These are phyloP conservation scores for Noccaea caerulescens DNA, from an alignment of 345 rosid species.

Conservation along the genomic window DNA sequence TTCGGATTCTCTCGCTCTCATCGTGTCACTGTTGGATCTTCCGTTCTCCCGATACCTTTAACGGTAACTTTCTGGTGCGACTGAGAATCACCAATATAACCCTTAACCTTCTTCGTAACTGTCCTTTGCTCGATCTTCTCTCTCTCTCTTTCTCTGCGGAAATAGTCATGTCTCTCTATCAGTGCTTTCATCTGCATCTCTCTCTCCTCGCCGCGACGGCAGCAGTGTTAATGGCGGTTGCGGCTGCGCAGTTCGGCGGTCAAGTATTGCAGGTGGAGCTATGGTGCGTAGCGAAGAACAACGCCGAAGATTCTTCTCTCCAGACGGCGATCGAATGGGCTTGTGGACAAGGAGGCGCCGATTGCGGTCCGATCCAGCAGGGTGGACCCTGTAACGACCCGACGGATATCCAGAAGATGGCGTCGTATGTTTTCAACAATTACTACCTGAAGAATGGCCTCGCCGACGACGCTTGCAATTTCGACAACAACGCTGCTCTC, in stretches of 20 bases:
- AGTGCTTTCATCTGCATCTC: conserved; percentile 8
- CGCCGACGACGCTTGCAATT: conserved; percentile 76
- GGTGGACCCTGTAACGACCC: conserved; percentile 74
- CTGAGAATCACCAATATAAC: conserved; percentile 11
- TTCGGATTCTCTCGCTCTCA: conserved; percentile 14
- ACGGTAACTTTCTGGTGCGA: conserved; percentile 36
- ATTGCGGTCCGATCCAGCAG: conserved; percentile 67
- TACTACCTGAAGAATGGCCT: conserved; percentile 79
- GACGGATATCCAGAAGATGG: conserved; percentile 61
- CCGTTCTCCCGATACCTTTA: conserved; percentile 26
- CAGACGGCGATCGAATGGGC: conserved; percentile 90
- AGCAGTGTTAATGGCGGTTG: conserved; percentile 14
- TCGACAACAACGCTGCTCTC: conserved; percentile 76
- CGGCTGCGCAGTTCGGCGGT: conserved; percentile 35
- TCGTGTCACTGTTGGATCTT: conserved; percentile 36
- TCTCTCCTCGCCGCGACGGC: conserved; percentile 34
- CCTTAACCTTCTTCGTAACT: neutral
- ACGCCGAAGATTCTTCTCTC: conserved; percentile 62
- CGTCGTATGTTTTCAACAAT: conserved; percentile 79
- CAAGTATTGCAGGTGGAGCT: conserved; percentile 36
- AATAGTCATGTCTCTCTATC: conserved; percentile 4
- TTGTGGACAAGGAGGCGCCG: conserved; percentile 81
- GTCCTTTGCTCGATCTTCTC: conserved; percentile 24
- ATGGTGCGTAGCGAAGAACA: conserved; percentile 86
- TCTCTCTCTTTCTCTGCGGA: conserved; percentile 5